These are phyloP conservation scores for Penicillium bovifimosum DNA, from an alignment of 495 filamentous ascomycete species.

Conservation along the genomic window DNA sequence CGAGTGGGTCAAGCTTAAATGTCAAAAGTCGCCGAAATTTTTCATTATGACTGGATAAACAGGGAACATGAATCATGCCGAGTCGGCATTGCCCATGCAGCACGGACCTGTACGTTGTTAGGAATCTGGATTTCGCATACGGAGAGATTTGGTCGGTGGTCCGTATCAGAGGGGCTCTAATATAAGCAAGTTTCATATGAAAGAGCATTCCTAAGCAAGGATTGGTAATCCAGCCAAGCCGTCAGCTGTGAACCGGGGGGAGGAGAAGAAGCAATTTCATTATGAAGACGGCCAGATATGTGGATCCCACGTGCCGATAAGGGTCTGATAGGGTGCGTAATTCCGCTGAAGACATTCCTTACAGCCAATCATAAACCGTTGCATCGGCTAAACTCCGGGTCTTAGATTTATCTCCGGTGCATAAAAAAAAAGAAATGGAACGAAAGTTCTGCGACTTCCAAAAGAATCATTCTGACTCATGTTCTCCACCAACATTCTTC, in stretches of 20 bases:
- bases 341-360: not conserved
- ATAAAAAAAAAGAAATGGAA: not conserved
- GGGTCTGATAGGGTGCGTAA: not conserved
- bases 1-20: not conserved
- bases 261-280: not conserved
- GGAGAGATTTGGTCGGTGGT: no score
- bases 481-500: not conserved
- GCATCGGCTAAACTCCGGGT: not conserved
- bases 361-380: not conserved
- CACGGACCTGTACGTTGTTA: no score
- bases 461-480: conserved; percentile 3
- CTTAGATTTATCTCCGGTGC: not conserved
- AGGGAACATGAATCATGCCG: no score
- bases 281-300: no score
- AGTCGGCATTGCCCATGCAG: no score
- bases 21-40: not conserved
- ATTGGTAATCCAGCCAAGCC: not conserved
- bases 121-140: no score
- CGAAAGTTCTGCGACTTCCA: not conserved
- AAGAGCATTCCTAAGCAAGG: not conserved
- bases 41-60: not conserved
- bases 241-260: no score
- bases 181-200: no score
- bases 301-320: not conserved
- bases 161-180: no score